Conservation (phyloP, 2,329 filamentous ascomycete species). For the Trichoderma simmonsii region DNA sequence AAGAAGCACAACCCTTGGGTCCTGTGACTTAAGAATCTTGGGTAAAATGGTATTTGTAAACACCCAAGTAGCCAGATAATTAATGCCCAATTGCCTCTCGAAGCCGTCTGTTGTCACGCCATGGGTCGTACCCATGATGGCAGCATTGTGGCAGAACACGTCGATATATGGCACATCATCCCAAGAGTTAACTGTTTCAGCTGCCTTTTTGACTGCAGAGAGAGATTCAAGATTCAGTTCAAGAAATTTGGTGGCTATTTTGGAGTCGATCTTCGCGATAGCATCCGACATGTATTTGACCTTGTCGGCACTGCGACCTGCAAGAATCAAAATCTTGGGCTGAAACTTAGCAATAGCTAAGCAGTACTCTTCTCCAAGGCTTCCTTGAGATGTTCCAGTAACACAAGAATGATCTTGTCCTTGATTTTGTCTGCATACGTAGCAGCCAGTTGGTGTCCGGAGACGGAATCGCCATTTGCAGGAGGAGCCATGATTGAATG, state of each 20-base stretch:
- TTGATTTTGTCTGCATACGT: constrained; percentile 22
- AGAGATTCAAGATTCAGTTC: constrained; percentile 36
- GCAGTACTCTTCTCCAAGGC: constrained; percentile 38
- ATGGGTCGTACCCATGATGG: constrained; percentile 36
- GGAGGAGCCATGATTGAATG: not conserved
- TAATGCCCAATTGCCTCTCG: not conserved
- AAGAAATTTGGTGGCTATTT: constrained; percentile 31
- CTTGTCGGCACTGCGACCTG: constrained; percentile 42
- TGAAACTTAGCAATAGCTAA: constrained; percentile 37
- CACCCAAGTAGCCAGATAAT: not conserved
- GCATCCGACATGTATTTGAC: constrained; percentile 35
- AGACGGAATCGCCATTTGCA: not conserved
- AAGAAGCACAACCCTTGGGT: not conserved
- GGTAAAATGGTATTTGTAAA: not conserved
- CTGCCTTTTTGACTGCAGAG: constrained; percentile 36
- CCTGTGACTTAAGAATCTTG: not conserved
- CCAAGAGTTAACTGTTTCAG: constrained; percentile 30
- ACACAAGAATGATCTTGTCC: constrained; percentile 36
- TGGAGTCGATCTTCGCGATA: constrained; percentile 36
- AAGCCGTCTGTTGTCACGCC: not conserved
- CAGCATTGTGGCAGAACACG: constrained; percentile 44
- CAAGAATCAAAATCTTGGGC: constrained; percentile 43
- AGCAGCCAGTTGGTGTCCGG: not conserved
- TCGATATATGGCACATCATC: constrained; percentile 28
- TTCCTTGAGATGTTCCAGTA: constrained; percentile 39